Evolutionary conservation across 1,139 yeast species (phyloP), one percentile per base, ranked within the genome.

Genomic region (Kurtzmaniella quercitrusa): DNA sequence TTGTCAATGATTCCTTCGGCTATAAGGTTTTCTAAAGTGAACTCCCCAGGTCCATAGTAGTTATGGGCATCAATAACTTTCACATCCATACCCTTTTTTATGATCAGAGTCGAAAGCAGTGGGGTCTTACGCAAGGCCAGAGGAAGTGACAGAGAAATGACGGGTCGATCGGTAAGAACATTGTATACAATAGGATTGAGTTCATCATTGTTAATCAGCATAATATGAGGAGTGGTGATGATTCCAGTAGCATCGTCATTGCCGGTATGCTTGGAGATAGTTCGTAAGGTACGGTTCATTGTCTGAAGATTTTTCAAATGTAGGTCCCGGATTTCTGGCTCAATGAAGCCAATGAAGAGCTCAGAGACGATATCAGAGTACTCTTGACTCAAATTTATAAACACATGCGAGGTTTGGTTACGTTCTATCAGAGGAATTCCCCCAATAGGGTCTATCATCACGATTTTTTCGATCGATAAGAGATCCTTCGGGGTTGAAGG

Each of bases 131-230:
- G 70, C 48, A 79, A 75, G n/a, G 81, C 69, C 37, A 88, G 81
- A 0, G 98, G 98, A 38, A 93, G 69, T 0, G 98, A 91, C 0
- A 97, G 89, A 0, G 97, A 89, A 14, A 93, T 83, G n/a, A 89
- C 75, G 1, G 98, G 90, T 44, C 98, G 70, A 60, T 93, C 98
- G 0, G 98, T 93, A 36, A 93, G 69, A 8, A 93, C 79, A 58
- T 93, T 93, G 63, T 90, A 89, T 10, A 93, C 80, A 34, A 93
- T 77, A 0, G 98, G 98, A 58, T 91, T 89, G 50, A 73, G 55
- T 43, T 68, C 60, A 75, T 76, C 72, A 52, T 70, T 60, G 55
- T 68, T 65, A 48, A 70, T 55, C 54, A 63, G 75, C 69, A 68
- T 48, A 66, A 75, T 50, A 58, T 60, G 39, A 62, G 87, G 65